Evolutionary conservation across 768 basidiomycete genomes (phyloP), one percentile per base, ranked within the genome.

Genomic region (Gymnopilus dilepis): DNA sequence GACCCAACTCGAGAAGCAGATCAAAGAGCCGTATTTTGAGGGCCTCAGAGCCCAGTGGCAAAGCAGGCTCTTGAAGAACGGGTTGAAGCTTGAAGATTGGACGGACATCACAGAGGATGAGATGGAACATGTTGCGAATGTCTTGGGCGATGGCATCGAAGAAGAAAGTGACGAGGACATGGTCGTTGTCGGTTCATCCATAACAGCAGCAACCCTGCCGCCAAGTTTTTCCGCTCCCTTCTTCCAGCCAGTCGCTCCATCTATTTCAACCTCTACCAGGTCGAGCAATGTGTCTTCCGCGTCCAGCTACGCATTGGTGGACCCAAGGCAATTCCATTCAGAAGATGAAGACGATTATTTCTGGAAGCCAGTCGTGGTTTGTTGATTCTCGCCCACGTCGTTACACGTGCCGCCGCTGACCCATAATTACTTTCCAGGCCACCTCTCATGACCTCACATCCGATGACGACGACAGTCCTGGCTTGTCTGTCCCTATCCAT

Each of bases 21-120:
- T 76, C 6, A 74, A 74, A 56, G 74, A 75, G 45, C 67, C 71
- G 1, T 70, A 78, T 58, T 75, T 74, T 47, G 64, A 67, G 8
- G 67, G 70, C 31, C 73, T 78, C 28, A 72, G 79, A 51, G 69
- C 70, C 42, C 77, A 81, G 64, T 84, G 83, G 83, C 75, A 80
- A 45, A 61, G 65, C 15, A 66, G 74, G 56, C 70, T 83, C 40
- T 47, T 64, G 9, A 61, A 64, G 8, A 75, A 72, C 8, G 71
- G 75, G 17, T 73, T 84, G 56, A 64, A 66, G 43, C 74, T 75
- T 64, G 78, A 80, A 42, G 77, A 80, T 62, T 84, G 82, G 83
- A 75, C 73, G 2, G 72, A 76, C 48, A 81, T 83, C 65, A 75
- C 78, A 4, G 62, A 65, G 6, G 72, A 68, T 19, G 82, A 83